These are phyloP conservation scores for Phtheirospermum japonicum DNA, from an alignment of 257 asterid species.

Conservation along the genomic window DNA sequence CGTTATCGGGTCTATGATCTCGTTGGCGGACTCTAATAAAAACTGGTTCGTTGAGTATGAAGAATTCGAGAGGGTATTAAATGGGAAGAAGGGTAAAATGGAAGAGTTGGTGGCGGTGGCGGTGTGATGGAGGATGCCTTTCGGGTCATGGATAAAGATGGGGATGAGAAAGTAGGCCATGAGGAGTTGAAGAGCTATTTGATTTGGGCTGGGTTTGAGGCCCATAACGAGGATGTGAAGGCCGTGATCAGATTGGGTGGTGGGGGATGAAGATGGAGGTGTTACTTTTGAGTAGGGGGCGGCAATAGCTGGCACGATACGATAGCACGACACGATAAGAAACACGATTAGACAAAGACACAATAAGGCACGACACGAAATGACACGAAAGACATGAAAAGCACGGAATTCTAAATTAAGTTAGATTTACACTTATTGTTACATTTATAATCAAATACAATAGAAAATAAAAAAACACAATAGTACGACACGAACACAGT, in stretches of 20 bases:
- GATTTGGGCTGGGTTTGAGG: conserved; percentile 63
- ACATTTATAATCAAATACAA: too few species aligned
- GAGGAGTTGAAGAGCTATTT: conserved; percentile 65
- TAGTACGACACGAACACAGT: too few species aligned
- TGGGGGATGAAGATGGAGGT: conserved; percentile 57
- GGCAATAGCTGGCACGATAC: too few species aligned
- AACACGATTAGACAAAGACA: too few species aligned
- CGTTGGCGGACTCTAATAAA: conserved; percentile 56
- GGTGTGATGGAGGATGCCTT: conserved; percentile 77
- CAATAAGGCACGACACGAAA: too few species aligned
- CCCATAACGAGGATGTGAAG: conserved; percentile 65
- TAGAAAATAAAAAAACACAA: too few species aligned
- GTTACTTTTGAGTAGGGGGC: too few species aligned
- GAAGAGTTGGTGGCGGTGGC: background rate
- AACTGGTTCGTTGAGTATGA: conserved; percentile 82
- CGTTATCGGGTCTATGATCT: conserved; percentile 64
- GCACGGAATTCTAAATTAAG: too few species aligned
- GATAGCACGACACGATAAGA: too few species aligned
- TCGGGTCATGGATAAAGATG: conserved; percentile 80
- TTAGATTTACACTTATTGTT: too few species aligned
- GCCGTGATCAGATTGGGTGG: conserved; percentile 83
- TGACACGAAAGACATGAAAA: too few species aligned
- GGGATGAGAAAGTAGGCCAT: conserved; percentile 79
- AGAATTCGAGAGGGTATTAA: conserved; percentile 75
- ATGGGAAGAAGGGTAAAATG: conserved; percentile 5